Evolutionary conservation across 78 protist genomes (phyloP), one percentile per base, ranked within the genome.

Genomic region (Capsaspora owczarzaki): DNA sequence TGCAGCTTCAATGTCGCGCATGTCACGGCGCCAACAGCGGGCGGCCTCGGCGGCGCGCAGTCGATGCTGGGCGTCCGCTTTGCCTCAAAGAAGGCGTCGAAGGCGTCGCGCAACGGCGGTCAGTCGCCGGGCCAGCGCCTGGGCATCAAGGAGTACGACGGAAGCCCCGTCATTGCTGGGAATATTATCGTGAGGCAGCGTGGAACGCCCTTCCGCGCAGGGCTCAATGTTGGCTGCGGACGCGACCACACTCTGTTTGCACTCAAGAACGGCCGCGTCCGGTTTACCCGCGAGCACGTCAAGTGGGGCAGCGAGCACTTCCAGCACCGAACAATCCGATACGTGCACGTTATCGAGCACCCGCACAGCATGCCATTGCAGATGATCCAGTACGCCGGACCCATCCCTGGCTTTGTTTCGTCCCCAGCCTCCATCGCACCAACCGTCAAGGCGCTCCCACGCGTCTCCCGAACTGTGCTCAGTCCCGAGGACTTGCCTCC

Each of bases 221-320:
- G 91, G 2, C 46, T 27, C 42, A 82, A 83, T 23, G 76, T 89
- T 20, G 95, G 90, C 19, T 27, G 77, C 14, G 95, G 95, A 33
- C 79, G 85, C 38, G 95, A 91, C 71, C 87, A 89, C 82, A 91
- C 95, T 10, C 80, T 91, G 2, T 89, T 79, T 42, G 90, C 95
- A 6, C 79, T 63, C 22, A 43, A 25, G 4, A 66, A 23, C 6
- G 95, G 95, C 53, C 0, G 0, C 33, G 89, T 90, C 35, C 5
- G 74, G 31, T 86, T 89, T 61, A 19, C 49, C 60, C 20, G 4
- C 66, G 66, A 56, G 66, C 4, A 56, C n/a, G n/a, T n/a, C n/a
- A n/a, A n/a, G n/a, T n/a, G n/a, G n/a, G n/a, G n/a, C n/a, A n/a
- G n/a, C n/a, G n/a, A n/a, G n/a, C n/a, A n/a, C n/a, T n/a, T n/a